Evolutionary conservation across 139 green algal genomes (phyloP).

Genomic region (Tetradesmus lagerheimii): DNA sequence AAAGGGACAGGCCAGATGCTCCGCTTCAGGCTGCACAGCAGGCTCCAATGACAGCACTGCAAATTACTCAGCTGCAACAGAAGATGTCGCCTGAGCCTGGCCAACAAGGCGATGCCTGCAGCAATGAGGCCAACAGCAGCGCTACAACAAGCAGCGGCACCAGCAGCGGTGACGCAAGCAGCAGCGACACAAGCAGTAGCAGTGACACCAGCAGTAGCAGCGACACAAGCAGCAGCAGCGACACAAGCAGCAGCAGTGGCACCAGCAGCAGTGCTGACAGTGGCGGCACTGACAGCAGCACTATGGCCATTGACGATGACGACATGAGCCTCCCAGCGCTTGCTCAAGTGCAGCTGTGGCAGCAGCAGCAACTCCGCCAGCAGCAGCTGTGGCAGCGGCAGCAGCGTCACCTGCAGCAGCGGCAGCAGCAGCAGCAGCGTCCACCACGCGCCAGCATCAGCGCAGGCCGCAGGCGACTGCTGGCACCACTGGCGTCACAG

Average conservation of each 20-base stretch:
- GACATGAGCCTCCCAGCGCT: background rate
- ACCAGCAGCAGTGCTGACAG: background rate
- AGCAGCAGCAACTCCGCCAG: background rate
- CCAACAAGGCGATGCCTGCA: background rate
- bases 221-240: background rate
- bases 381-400: background rate
- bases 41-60: too few species aligned
- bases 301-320: background rate
- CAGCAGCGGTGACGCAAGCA: too few species aligned
- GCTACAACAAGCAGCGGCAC: background rate
- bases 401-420: background rate
- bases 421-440: too few species aligned
- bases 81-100: background rate
- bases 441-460: too few species aligned
- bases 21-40: background rate
- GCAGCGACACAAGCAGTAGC: too few species aligned
- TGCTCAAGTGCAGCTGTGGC: background rate
- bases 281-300: background rate
- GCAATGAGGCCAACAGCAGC: too few species aligned
- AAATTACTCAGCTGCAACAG: background rate
- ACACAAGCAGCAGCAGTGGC: background rate
- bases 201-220: background rate
- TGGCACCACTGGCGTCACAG: too few species aligned
- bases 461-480: too few species aligned
- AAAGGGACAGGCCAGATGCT: background rate